Base-by-base conservation (phyloP, 306 rosid genomes). In the Quercus engelmannii region DNA sequence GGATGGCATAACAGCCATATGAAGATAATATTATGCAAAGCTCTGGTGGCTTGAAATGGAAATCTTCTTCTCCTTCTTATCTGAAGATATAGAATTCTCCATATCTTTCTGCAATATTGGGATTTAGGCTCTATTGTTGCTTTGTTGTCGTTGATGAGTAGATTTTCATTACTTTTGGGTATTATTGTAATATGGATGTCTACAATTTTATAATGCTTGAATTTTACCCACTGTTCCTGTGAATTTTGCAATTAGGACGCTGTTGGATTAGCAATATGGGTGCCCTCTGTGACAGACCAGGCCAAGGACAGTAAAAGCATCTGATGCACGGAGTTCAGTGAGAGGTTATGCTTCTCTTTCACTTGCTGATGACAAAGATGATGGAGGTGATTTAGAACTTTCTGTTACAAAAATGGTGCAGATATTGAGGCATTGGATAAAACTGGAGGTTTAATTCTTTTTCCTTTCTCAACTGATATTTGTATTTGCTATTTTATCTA, bases 201-300 rank as follows among this genome's bases (percentile, higher is more conserved):
- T 25, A 25, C 26, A 25, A 25, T 25, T 25, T 25, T 25, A 25
- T 25, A 25, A 18, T 82, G 43, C 51, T 85, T 78, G 67, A 26
- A 25, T 55, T 76, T 73, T 71, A 15, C 64, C 61, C 19, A 4
- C 54, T 19, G 55, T 76, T 74, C 51, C 69, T 62, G 74, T 67
- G 59, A 74, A 77, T 51, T 70, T 28, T 86, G 71, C 55, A 30
- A 79, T 89, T 25, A 25, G 26, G 26, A 0, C 25, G 25, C 25
- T 25, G 25, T 25, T 25, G 25, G 25, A 25, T 25, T 95, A 90
- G 99, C 98, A 79, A 95, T 95, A 81, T 91, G 98, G 99, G 99
- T 95, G 74, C 99, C 99, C 78, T 90, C 99, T 25, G 96, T 95
- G 85, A 80, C 94, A 79, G 91, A 90, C 78, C 97, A 77, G 79